Base-by-base conservation (phyloP, 148 eudicot genomes). In the Silene latifolia region DNA sequence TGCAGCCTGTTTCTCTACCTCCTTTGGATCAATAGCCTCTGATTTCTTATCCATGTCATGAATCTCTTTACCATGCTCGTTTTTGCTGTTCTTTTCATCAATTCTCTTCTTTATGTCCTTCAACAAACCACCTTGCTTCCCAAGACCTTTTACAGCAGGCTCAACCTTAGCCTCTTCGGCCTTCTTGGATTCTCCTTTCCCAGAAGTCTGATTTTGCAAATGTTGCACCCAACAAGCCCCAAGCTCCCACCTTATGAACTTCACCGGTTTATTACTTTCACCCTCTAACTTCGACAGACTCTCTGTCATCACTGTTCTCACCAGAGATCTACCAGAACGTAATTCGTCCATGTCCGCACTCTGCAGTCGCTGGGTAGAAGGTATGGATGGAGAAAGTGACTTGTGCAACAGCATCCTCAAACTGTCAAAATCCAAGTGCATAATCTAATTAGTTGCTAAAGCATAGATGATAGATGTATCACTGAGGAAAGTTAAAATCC, bases 141-240 rank as follows among this genome's bases (percentile, higher is more conserved):
- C 98, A 68, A 93, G 93, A 77, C 98, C 98, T 84, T 94, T 94
- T 66, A 94, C 96, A 64, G 90, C 82, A 57, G 96, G 92, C 83
- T 93, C 97, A 77, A 83, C 83, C 83, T 93, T 91, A 21, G 82
- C 80, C 72, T 90, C 97, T 78, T 89, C 91, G 29, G 76, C 58
- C 77, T 91, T 90, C 71, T 91, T 88, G 32, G 89, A 65, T 11
- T 91, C 98, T 0, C 77, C 71, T 86, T 94, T 91, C n/a, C 85
- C 96, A 17, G 97, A 86, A 82, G 84, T 81, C 59, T 85, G 88
- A 80, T 82, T 91, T 85, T 93, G 98, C 81, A 93, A 84, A 83
- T 93, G 98, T 80, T 93, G 98, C 73, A 93, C 92, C 98, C 97
- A 93, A 77, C 98, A 93, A 58, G 98, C 97, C 65, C 98, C 98